A percentile compares a stretch with the other conserved stretches of the same genome.
phyloP scores from a whole-genome alignment of 805 yeast species.

The Debaryomyces tyrocola region DNA sequence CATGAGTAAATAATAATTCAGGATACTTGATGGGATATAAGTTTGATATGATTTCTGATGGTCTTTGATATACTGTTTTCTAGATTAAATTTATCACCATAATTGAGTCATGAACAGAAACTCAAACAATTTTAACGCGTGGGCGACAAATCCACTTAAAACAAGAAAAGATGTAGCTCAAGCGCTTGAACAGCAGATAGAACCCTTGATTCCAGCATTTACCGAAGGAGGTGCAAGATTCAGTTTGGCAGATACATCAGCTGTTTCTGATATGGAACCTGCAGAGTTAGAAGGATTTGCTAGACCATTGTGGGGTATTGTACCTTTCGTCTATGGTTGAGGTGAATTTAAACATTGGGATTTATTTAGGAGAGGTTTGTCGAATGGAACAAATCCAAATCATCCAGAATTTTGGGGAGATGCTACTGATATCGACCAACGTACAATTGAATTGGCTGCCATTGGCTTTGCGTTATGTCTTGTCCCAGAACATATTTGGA shows the following conservation, averaged over 20 bases:
- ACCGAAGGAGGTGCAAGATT: conserved; percentile 13
- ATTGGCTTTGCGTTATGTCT: conserved; percentile 21
- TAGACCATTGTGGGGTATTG: conserved; percentile 31
- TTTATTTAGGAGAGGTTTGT: conserved; percentile 20
- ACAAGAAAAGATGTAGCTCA: conserved; percentile 6
- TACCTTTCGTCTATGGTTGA: conserved; percentile 20
- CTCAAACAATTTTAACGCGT: background rate
- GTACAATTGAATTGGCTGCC: conserved; percentile 28
- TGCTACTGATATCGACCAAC: conserved; percentile 18
- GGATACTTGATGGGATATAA: too few species aligned
- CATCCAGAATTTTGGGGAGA: conserved; percentile 27
- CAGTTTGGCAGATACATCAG: conserved; percentile 17
- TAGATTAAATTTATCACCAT: too few species aligned
- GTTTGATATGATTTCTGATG: too few species aligned
- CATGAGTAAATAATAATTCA: too few species aligned
- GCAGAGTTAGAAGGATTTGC: conserved; percentile 28
- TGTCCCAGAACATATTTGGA: conserved; percentile 24
- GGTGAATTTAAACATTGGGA: conserved; percentile 19
- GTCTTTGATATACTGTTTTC: too few species aligned
- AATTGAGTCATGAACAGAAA: too few species aligned
- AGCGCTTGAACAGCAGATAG: conserved; percentile 7
- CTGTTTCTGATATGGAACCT: conserved; percentile 19
- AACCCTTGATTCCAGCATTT: conserved; percentile 11
- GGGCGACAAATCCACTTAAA: conserved; percentile 3
- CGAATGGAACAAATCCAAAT: conserved; percentile 24